Base-by-base conservation (phyloP, 169 alveolate species). In the Babesia bigemina region DNA sequence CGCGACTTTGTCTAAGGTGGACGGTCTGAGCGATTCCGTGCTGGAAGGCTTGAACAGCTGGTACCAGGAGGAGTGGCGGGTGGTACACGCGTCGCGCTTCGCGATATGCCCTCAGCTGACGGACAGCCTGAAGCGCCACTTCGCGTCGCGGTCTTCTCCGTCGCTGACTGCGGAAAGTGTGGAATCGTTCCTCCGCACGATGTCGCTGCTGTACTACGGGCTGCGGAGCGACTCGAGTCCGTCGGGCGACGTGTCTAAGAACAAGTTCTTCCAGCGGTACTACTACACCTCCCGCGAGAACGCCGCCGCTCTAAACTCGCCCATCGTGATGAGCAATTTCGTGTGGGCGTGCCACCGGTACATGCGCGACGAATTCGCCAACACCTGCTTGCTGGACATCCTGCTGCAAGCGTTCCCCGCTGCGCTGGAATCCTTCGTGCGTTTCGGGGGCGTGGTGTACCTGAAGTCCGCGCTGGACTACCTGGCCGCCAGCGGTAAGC, bases 211-310 rank as follows among this genome's bases (percentile, higher is more conserved):
- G n/a, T 83, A 83, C 71, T 52, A 75, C 33, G 86, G 86, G 0
- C 66, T 81, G 75, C 63, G 88, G 49, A 17, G 55, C 45, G 86
- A 75, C 75, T 12, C 39, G 2, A 44, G 39, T 36, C 63, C 33
- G 13, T 13, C 57, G 24, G 44, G 33, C 10, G 70, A 65, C 50
- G 83, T 83, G 61, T 83, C 90, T 26, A 70, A 75, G 75, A 61
- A 70, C 50, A 73, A 59, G 67, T 70, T 57, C 45, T 83, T 83
- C 60, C 85, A 75, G 62, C 78, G 65, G 22, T 83, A 74, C 67
- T 83, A 74, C 70, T 83, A 73, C 62, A 62, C 82, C 44, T 72
- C 70, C 36, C 84, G 85, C 28, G 86, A 83, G 69, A 83, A 83
- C 48, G 70, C 90, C 22, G 26, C 36, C 44, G 75, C 90, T 14